Evolutionary conservation across 148 eudicot species (phyloP), one percentile per base, ranked within the genome.

Genomic region (Cornus suecica): DNA sequence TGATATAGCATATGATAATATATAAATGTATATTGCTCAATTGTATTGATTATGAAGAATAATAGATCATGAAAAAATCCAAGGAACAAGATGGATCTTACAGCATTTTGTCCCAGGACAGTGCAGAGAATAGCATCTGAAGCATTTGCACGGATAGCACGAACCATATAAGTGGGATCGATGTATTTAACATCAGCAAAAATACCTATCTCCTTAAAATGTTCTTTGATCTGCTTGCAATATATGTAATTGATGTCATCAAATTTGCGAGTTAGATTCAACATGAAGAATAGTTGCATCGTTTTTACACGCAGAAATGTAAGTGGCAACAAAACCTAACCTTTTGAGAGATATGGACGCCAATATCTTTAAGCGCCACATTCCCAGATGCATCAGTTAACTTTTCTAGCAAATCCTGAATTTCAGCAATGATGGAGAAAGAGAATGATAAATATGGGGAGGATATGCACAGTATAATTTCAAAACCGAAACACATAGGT

Each of bases 101-200:
- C 88, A 32, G 88, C 88, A 70, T 85, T 85, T 78, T 85, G 88
- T 15, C 88, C 88, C 68, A 85, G 88, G 72, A 85, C 88, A 74
- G 88, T 86, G 76, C 88, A 86, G 63, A 83, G 74, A 51, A 86
- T 78, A 32, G 86, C 84, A 66, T 86, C 88, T 34, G 86, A 83
- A 63, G 88, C 88, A 80, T 86, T 86, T 69, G 88, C 86, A 80
- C 86, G 84, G 30, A 73, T 82, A 62, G 88, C 80, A 45, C 88
- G 86, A 25, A 86, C 74, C 88, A 86, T 86, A 72, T 86, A 86
- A 60, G 88, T 86, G 61, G 88, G 88, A 70, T 86, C 88, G 10
- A 86, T 83, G 82, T 86, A 86, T 72, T 86, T 86, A 74, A 86
- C 73, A 82, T 85, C 88, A 74, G 84, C 74, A 62, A 74, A 82